phyloP scores from a whole-genome alignment of 768 basidiomycete species.

The Lanmaoa rubissima region DNA sequence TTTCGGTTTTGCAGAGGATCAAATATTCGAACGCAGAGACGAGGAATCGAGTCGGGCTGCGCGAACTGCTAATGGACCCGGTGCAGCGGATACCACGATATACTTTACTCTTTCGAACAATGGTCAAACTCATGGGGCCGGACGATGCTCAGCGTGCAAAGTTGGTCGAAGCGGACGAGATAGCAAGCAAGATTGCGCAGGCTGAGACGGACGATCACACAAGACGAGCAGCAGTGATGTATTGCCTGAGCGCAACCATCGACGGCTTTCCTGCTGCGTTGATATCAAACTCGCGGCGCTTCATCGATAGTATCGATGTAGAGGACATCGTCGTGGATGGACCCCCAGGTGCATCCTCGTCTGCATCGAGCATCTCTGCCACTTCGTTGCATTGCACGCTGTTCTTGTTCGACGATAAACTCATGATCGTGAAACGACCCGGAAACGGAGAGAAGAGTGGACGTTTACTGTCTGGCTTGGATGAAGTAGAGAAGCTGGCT shows the following conservation, averaged over 20 bases:
- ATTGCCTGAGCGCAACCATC: slow-evolving; percentile 78
- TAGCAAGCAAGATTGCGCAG: slow-evolving; percentile 86
- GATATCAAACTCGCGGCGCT: slow-evolving; percentile 85
- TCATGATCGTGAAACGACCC: slow-evolving; percentile 87
- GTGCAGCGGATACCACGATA: slow-evolving; percentile 95
- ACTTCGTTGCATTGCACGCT: slow-evolving; percentile 77
- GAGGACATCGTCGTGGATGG: slow-evolving; percentile 70
- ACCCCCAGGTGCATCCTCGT: slow-evolving; percentile 39
- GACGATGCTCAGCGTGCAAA: slow-evolving; percentile 76
- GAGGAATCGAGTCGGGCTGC: slow-evolving; percentile 79
- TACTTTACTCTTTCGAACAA: slow-evolving; percentile 87
- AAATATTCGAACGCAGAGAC: slow-evolving; percentile 79
- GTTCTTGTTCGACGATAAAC: slow-evolving; percentile 92
- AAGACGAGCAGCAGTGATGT: slow-evolving; percentile 84
- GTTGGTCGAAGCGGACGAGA: slow-evolving; percentile 79
- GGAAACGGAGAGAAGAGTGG: slow-evolving; percentile 75
- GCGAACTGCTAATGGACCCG: slow-evolving; percentile 94
- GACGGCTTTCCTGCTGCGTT: slow-evolving; percentile 89
- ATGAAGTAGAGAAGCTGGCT: slow-evolving; percentile 72
- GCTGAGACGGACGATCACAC: slow-evolving; percentile 94
- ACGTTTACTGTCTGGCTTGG: slow-evolving; percentile 67
- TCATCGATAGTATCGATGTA: slow-evolving; percentile 91
- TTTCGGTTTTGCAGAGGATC: slow-evolving; percentile 55
- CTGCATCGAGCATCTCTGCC: slow-evolving; percentile 38
- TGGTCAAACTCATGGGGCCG: slow-evolving; percentile 85